Conservation (phyloP, 768 basidiomycete species). For the Kockovaella imperatae region DNA sequence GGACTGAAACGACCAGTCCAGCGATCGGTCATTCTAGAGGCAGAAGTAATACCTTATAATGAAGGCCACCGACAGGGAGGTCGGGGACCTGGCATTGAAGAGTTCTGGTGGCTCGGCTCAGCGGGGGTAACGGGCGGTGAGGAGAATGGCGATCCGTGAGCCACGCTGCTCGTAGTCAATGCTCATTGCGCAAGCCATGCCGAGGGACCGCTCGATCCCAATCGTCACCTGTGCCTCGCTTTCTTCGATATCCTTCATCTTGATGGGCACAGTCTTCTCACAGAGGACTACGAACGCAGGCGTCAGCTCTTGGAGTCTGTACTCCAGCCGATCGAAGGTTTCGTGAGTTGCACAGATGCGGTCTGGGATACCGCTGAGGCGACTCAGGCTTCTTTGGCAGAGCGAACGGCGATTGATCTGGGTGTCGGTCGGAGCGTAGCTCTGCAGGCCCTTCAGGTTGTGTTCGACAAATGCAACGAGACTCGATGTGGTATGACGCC, state of each 20-base stretch:
- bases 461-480: conserved; percentile 8
- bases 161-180: not conserved
- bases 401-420: conserved; percentile 52
- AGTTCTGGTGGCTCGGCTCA: conserved; percentile 49
- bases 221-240: conserved; percentile 64
- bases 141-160: not conserved
- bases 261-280: conserved; percentile 56
- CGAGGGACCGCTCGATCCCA: not conserved
- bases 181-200: not conserved
- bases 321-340: conserved; percentile 54
- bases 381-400: conserved; percentile 48
- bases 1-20: not conserved
- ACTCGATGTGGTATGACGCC: conserved; percentile 15
- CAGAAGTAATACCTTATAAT: conserved; percentile 82
- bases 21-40: conserved; percentile 55
- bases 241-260: conserved; percentile 80
- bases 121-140: conserved; percentile 20
- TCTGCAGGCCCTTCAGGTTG: conserved; percentile 7
- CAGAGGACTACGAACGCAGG: conserved; percentile 55
- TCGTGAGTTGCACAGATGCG: conserved; percentile 42
- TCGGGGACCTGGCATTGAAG: conserved; percentile 55
- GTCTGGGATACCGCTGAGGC: not conserved
- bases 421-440: conserved; percentile 20
- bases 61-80: conserved; percentile 47
- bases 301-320: conserved; percentile 57